These are phyloP conservation scores for Murraya koenigii DNA, from an alignment of 345 rosid genomes.

Conservation along the genomic window DNA sequence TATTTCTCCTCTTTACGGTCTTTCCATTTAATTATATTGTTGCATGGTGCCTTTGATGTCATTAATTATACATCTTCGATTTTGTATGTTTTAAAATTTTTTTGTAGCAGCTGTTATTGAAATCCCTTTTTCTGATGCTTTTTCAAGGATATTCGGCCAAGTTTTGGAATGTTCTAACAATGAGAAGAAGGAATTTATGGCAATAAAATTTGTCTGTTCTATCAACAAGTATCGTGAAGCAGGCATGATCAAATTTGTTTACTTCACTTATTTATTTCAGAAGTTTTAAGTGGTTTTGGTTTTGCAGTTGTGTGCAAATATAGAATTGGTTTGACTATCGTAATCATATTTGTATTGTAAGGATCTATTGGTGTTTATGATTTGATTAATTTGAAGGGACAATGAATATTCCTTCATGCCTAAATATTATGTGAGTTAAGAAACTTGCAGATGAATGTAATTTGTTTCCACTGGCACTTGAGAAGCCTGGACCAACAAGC, in stretches of 20 bases:
- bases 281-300: slow-evolving; percentile 56
- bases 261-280: slow-evolving; percentile 19
- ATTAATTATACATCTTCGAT: not conserved
- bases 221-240: slow-evolving; percentile 84
- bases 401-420: slow-evolving; percentile 29
- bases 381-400: slow-evolving; percentile 54
- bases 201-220: slow-evolving; percentile 79
- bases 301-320: slow-evolving; percentile 99
- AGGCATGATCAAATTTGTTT: slow-evolving; percentile 82
- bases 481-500: slow-evolving; percentile 99
- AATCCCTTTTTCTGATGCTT: slow-evolving; percentile 7
- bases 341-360: slow-evolving; percentile 99
- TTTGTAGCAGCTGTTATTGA: not conserved
- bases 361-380: slow-evolving; percentile 57
- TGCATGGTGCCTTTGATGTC: not conserved
- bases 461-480: slow-evolving; percentile 99
- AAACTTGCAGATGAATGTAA: slow-evolving; percentile 71
- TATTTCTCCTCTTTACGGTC: not conserved
- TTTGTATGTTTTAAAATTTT: not conserved
- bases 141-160: slow-evolving; percentile 77
- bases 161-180: slow-evolving; percentile 85
- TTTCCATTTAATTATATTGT: not conserved
- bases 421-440: slow-evolving; percentile 63
- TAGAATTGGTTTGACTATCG: slow-evolving; percentile 99
- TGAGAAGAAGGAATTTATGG: slow-evolving; percentile 74